These are phyloP conservation scores for Albifimbria verrucaria DNA, from an alignment of 2,329 filamentous ascomycete genomes.

Conservation along the genomic window DNA sequence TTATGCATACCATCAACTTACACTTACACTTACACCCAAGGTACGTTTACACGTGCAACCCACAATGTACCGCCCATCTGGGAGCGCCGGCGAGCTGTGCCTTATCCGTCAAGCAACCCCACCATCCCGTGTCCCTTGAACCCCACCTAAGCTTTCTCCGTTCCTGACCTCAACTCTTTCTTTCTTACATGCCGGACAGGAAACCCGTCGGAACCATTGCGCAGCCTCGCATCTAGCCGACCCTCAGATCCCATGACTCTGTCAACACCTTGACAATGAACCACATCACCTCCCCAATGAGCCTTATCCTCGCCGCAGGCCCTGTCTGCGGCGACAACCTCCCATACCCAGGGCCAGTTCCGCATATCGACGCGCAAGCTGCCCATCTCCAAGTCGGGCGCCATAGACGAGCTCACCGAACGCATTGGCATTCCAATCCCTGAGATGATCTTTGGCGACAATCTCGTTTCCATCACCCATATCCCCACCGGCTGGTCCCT, in stretches of 20 bases:
- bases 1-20: too few species aligned
- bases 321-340: conserved; percentile 51
- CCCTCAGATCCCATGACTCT: conserved; percentile 6
- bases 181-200: background rate
- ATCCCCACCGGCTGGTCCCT: conserved; percentile 72
- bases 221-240: background rate
- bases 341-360: conserved; percentile 63
- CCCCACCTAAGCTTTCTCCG: background rate
- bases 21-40: too few species aligned
- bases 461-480: conserved; percentile 75
- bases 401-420: conserved; percentile 81
- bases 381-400: conserved; percentile 87
- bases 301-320: conserved; percentile 50
- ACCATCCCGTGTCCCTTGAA: background rate
- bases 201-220: background rate
- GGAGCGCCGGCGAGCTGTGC: too few species aligned
- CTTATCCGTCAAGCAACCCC: background rate
- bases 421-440: conserved; percentile 82
- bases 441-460: conserved; percentile 99
- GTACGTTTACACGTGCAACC: too few species aligned
- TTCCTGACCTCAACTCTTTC: background rate
- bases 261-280: conserved; percentile 37
- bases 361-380: conserved; percentile 80
- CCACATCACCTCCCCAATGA: conserved; percentile 42
- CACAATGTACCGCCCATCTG: too few species aligned